Base-by-base conservation (phyloP, 2,329 filamentous ascomycete genomes). In the Xylaria sp. region DNA sequence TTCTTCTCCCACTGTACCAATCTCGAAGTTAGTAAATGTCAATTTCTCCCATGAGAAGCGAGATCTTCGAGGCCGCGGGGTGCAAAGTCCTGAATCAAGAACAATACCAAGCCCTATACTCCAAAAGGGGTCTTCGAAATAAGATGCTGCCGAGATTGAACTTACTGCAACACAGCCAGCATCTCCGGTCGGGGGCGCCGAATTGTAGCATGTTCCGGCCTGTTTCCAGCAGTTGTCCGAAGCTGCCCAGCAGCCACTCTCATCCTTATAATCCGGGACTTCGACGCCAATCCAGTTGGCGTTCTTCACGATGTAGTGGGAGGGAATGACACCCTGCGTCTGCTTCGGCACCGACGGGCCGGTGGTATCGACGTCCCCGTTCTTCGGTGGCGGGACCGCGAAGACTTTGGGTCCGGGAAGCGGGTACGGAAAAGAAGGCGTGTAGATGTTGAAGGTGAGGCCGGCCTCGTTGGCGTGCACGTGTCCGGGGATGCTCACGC, bases 201-300 rank as follows among this genome's bases (percentile, higher is more conserved):
- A 78, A 54, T 83, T 78, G 80, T 87, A 93, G 83, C 92, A 94
- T n/a, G 73, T 76, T 2, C 85, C 79, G 37, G 81, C 80, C 81
- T 93, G 90, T 31, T 79, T 76, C 83, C 85, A 93, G 84, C 89
- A 91, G 58, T 83, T 78, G 46, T 82, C 78, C 12, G 84, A 84
- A 2, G 84, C 81, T 66, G 82, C 83, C 88, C 89, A 92, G 83
- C 91, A 93, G 15, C 85, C 85, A 1, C 76, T 76, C 76, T 89
- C 83, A 54, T 82, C 81, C 4, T 80, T 81, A 81, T 91, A 93
- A 9, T 80, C 74, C 0, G 86, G 78, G 0, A 93, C 84, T 75
- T 92, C 86, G 68, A 85, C 82, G 61, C 86, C 90, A 79, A 90
- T 92, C 91, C 91, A 94, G 81, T 94, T 93, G 67, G 83, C 91